Evolutionary conservation across 2,329 filamentous ascomycete genomes (phyloP), one percentile per base, ranked within the genome.

Genomic region (Coniochaeta sp.): DNA sequence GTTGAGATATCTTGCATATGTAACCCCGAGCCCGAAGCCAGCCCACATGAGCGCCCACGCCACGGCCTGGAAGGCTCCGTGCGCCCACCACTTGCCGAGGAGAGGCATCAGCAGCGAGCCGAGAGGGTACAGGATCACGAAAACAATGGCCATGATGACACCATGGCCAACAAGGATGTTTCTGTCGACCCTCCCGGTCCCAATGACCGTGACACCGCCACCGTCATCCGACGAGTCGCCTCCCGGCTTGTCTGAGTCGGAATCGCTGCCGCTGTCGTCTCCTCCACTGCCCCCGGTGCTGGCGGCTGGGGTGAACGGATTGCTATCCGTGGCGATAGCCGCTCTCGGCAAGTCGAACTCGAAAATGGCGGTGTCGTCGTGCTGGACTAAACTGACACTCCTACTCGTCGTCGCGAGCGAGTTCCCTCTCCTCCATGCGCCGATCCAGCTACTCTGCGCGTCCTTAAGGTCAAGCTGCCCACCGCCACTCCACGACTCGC

Each of bases 71-170:
- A 78, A 76, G 9, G 65, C 66, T 6, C 72, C 79, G 59, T 87
- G 83, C n/a, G 81, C 57, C 50, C 75, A 61, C 77, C 77, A 84
- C 46, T 72, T 78, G 42, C 78, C 76, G 7, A 83, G 55, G 3
- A 85, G 55, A 3, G 82, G 79, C 76, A 86, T 84, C 35, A 83
- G 62, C 3, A 81, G 67, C 8, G 82, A 73, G 5, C 82, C 83
- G 3, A 84, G 57, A 1, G 83, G 83, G 56, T 83, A 85, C 20
- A 83, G 66, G 12, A 79, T 59, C 3, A 79, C 72, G 56, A 85
- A 82, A 16, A 78, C 76, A 45, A 85, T 61, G 24, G 75, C 74
- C 81, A 86, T 82, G 59, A 86, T 67, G 57, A 82, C 71, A 48
- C 81, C 83, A 55, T 85, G 82, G 0, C 74, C 70, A 1, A 57